Conservation (phyloP, 2,329 filamentous ascomycete genomes). For the Byssothecium circinans region DNA sequence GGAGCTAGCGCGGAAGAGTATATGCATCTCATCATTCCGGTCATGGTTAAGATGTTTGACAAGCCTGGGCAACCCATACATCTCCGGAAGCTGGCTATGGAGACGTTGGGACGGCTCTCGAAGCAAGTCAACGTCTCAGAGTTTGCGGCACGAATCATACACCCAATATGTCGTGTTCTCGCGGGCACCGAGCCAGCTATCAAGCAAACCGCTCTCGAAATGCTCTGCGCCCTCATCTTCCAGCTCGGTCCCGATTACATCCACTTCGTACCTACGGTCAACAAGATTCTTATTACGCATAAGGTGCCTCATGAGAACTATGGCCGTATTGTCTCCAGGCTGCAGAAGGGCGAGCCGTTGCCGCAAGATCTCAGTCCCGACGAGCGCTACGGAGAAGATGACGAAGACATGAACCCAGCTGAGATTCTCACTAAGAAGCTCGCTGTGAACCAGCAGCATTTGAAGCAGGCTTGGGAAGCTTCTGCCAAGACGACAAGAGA, state of each 20-base stretch:
- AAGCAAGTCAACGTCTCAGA: conserved; percentile 97
- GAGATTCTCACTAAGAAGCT: conserved; percentile 92
- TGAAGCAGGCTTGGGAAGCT: conserved; percentile 97
- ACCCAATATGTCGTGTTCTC: conserved; percentile 83
- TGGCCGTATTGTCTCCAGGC: conserved; percentile 84
- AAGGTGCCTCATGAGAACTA: conserved; percentile 90
- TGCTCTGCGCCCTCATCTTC: conserved; percentile 90
- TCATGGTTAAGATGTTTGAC: conserved; percentile 92
- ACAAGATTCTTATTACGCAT: conserved; percentile 76
- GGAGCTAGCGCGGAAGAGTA: conserved; percentile 96
- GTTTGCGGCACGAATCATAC: conserved; percentile 93
- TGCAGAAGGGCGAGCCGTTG: conserved; percentile 92
- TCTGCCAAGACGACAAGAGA: conserved; percentile 96
- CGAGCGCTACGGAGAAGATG: conserved; percentile 73
- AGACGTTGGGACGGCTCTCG: conserved; percentile 91
- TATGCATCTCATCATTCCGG: conserved; percentile 97
- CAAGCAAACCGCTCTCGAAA: conserved; percentile 84
- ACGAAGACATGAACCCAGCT: conserved; percentile 77
- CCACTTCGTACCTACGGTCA: conserved; percentile 90
- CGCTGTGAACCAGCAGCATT: conserved; percentile 94
- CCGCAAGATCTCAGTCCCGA: conserved; percentile 92
- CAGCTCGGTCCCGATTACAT: conserved; percentile 94
- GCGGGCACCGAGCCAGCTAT: conserved; percentile 71
- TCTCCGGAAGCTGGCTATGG: conserved; percentile 85
- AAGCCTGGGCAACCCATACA: conserved; percentile 78